These are phyloP conservation scores for Abelmoschus esculentus DNA, from an alignment of 345 rosid species.

Conservation along the genomic window DNA sequence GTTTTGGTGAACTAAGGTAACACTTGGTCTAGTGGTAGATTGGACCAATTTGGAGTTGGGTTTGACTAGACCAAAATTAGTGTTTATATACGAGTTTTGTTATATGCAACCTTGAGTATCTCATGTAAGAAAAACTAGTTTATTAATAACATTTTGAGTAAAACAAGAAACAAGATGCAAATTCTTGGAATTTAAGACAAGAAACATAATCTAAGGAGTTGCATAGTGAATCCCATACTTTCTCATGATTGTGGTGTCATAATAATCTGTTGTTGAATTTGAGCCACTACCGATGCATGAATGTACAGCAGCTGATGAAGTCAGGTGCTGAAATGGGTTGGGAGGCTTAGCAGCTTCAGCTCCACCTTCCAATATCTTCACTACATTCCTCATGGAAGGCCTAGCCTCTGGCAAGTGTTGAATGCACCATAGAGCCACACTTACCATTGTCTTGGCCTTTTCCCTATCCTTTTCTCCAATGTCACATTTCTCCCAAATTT, in stretches of 20 bases:
- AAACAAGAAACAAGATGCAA: not conserved
- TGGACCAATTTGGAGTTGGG: too few species aligned
- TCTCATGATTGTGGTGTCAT: not conserved
- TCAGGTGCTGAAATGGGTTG: conserved; percentile 27
- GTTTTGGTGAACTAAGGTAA: too few species aligned
- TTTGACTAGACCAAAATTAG: too few species aligned
- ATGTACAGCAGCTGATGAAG: not conserved
- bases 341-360: conserved; percentile 13
- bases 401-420: conserved; percentile 25
- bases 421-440: conserved; percentile 24
- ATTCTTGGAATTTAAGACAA: not conserved
- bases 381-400: conserved; percentile 27
- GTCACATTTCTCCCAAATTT: conserved; percentile 9
- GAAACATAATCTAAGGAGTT: not conserved
- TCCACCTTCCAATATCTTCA: conserved; percentile 29
- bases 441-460: conserved; percentile 23
- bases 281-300: not conserved
- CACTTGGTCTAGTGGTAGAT: too few species aligned
- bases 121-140: not conserved
- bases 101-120: too few species aligned
- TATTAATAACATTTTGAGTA: not conserved
- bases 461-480: conserved; percentile 20
- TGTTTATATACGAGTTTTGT: too few species aligned
- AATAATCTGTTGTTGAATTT: not conserved
- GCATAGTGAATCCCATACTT: not conserved